Evolutionary conservation across 2,329 filamentous ascomycete genomes (phyloP), one percentile per base, ranked within the genome.

Genomic region (Dactylellina leptospora): DNA sequence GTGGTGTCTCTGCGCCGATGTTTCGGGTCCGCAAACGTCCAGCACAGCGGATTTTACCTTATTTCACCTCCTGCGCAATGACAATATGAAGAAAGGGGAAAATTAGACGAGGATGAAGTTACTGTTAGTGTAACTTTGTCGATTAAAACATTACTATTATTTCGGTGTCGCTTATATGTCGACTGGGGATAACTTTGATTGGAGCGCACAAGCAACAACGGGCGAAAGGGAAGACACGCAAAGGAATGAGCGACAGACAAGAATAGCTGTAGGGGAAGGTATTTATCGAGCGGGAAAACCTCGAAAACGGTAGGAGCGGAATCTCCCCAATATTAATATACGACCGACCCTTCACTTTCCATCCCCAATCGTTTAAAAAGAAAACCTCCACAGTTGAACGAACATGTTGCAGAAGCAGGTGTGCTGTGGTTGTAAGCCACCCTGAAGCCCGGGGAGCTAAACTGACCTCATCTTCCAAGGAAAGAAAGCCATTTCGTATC

Each of bases 281-380:
- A 38, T 18, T 36, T n/a, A 11, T 28, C 16, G n/a, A 38, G 38
- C 36, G 20, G 40, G n/a, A n/a, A n/a, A 62, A 51, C 44, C 64
- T 62, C 42, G n/a, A 44, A 71, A 71, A 18, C 53, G 53, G 66
- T 54, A 71, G 66, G 66, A 62, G 66, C 66, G 66, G 66, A 71
- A 27, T 48, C 16, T 30, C 44, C 38, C 23, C 33, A 56, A 60
- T 27, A 71, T 71, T 59, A 60, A 63, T 53, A 51, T 42, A 54
- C 47, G 20, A 1, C 13, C 36, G 10, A n/a, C 4, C n/a, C 36
- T 45, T 10, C 20, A 33, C 28, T n/a, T 48, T 27, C 11, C 20
- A 6, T 53, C 38, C 33, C 22, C 23, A 28, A 60, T 54, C 36
- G 30, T 27, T 27, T 25, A 48, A 48, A 28, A 25, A 20, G 22